phyloP scores from a whole-genome alignment of 202 grass and related monocot species.

The Setaria italica region DNA sequence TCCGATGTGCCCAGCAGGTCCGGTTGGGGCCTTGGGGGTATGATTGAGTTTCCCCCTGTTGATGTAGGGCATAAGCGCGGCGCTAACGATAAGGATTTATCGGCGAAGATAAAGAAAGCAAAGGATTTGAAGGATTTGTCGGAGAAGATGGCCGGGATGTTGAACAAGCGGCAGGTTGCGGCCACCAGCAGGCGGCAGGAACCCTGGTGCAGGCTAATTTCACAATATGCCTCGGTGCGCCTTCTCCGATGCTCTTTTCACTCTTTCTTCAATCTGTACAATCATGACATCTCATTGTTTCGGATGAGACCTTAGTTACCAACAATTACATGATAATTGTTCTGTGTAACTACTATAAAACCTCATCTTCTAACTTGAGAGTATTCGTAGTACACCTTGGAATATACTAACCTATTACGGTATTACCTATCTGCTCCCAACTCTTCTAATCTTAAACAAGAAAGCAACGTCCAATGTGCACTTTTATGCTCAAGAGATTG shows the following conservation, averaged over 20 bases:
- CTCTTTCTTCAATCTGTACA: neutral
- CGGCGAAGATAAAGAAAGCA: constrained; percentile 45
- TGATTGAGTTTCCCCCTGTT: neutral
- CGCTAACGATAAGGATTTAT: constrained; percentile 42
- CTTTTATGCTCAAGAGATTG: neutral
- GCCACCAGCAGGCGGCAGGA: constrained; percentile 43
- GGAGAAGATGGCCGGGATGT: constrained; percentile 46
- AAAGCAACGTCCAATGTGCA: neutral
- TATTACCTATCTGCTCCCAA: neutral
- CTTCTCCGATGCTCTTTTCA: constrained; percentile 11
- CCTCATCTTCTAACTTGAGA: constrained; percentile 6
- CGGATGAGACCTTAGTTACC: neutral
- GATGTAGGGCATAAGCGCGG: constrained; percentile 45
- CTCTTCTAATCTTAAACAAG: neutral
- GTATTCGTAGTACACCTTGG: neutral
- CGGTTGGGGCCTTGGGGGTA: neutral
- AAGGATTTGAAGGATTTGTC: constrained; percentile 66
- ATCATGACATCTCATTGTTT: neutral
- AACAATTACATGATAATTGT: neutral
- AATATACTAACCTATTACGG: neutral
- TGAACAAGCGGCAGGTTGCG: constrained; percentile 28
- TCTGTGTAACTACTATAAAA: constrained; percentile 8
- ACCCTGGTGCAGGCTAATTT: constrained; percentile 88
- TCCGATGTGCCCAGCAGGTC: too few species aligned
- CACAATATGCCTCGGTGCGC: constrained; percentile 75